phyloP scores from a whole-genome alignment of 441 rosid genomes.

The Erodium chrysanthum region DNA sequence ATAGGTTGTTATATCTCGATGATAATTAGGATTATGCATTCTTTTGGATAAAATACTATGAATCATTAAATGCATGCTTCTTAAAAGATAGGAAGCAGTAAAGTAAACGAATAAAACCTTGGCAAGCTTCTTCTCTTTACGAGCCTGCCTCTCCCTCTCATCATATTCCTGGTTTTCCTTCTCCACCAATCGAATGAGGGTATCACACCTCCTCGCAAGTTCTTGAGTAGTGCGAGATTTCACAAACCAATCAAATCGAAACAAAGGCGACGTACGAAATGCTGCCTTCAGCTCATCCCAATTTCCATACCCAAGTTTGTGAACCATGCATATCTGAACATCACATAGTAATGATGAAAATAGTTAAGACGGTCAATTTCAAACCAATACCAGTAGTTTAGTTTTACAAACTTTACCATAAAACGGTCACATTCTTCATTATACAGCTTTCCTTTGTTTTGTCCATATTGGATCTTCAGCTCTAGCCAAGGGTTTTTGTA shows the following conservation, averaged over 20 bases:
- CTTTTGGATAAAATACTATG: neutral
- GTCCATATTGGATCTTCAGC: conserved; percentile 95
- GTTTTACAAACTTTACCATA: conserved; percentile 43
- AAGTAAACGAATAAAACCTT: conserved; percentile 39
- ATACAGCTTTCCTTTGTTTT: conserved; percentile 93
- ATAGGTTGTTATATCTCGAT: neutral
- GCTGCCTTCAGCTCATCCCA: conserved; percentile 97
- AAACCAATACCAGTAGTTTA: conserved; percentile 1
- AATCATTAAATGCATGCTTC: neutral
- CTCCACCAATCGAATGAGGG: conserved; percentile 87
- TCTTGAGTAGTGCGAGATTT: conserved; percentile 92
- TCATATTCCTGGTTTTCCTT: conserved; percentile 97
- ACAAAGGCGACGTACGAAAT: conserved; percentile 69
- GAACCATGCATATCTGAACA: conserved; percentile 89
- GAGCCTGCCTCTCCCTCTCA: conserved; percentile 95
- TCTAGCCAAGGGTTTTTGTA: conserved; percentile 98
- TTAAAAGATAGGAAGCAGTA: neutral
- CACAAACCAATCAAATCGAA: conserved; percentile 95
- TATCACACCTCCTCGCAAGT: conserved; percentile 93
- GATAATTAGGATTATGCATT: neutral
- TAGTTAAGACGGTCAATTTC: conserved; percentile 1
- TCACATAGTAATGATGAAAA: conserved; percentile 12
- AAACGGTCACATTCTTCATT: conserved; percentile 98
- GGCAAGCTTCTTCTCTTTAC: conserved; percentile 93
- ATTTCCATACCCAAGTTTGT: conserved; percentile 96